phyloP scores from a whole-genome alignment of 176 grass and related monocot species.

The Musa troglodytarum region DNA sequence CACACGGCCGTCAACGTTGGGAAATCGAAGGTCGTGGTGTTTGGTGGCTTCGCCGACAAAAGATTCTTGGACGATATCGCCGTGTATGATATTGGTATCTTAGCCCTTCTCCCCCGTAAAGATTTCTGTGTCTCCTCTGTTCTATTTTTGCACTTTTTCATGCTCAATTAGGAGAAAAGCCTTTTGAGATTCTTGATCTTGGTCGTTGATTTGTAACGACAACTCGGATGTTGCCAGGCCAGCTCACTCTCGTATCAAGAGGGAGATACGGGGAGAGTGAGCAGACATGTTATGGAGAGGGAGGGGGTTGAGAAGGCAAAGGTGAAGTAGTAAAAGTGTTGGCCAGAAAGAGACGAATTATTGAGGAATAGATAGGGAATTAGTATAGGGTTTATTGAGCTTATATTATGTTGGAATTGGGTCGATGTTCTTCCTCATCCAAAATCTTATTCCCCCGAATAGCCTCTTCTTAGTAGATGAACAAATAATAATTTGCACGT shows the following conservation, averaged over 20 bases:
- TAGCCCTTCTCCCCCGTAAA: background rate
- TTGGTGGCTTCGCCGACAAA: slow-evolving; percentile 82
- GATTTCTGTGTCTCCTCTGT: background rate
- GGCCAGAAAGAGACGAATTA: too few relatives aligned
- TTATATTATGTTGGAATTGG: too few relatives aligned
- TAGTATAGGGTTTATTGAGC: too few relatives aligned
- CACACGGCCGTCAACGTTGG: slow-evolving; percentile 71
- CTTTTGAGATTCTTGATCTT: background rate
- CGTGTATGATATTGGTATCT: slow-evolving; percentile 77
- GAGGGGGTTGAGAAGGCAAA: too few relatives aligned
- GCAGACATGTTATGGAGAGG: too few relatives aligned
- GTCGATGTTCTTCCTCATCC: too few relatives aligned
- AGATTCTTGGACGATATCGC: slow-evolving; percentile 66
- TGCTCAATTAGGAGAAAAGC: background rate
- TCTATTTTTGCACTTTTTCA: background rate
- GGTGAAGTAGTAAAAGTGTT: too few relatives aligned
- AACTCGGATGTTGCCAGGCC: slow-evolving; percentile 2
- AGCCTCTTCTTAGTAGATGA: background rate
- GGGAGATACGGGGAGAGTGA: too few relatives aligned
- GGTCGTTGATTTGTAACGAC: slow-evolving; percentile 62
- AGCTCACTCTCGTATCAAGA: background rate
- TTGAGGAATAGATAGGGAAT: too few relatives aligned
- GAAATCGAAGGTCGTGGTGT: slow-evolving; percentile 81
- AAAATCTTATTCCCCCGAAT: too few relatives aligned
- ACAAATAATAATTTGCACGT: background rate